Evolutionary conservation across 352 stramenopile species (phyloP), one percentile per base, ranked within the genome.

Genomic region (Pythium rishiriense): DNA sequence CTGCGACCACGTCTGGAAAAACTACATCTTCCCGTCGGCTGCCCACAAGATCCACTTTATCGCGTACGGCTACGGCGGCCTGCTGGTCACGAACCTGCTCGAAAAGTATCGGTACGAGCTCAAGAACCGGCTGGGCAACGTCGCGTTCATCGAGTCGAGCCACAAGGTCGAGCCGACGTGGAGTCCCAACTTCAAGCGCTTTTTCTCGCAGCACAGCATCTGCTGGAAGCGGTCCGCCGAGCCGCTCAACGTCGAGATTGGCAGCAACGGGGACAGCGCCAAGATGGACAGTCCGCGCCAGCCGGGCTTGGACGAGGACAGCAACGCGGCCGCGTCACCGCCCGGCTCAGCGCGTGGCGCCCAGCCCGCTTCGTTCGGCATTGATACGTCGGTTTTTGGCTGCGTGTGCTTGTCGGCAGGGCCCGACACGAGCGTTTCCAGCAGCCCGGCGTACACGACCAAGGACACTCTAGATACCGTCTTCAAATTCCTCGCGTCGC

Each of bases 21-120:
- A 94, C 49, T 93, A 96, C 68, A 91, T 97, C 41, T 88, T 88
- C 62, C 81, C 83, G 4, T 87, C 79, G 0, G 76, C 76, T 1
- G 85, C 87, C 12, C 77, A 91, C 60, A 89, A 96, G 57, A 93
- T 97, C 60, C 89, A 94, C 66, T 93, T 97, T 54, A 87, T 97
- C 52, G 85, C 81, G 9, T 96, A 94, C 58, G 90, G 90, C 24
- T 94, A 93, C 47, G 86, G 86, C 9, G 90, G 90, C 15, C 66
- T 86, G 4, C 62, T 91, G 19, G 83, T 97, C 1, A 79, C 85
- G 35, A 86, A 93, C 22, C 66, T 97, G 21, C 81, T 97, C 26
- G 83, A 92, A 26, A 83, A 93, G 52, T 89, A 92, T 48, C 69
- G 78, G 26, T 83, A 85, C 55, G 83, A 91, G 58, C 76, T 94